Evolutionary conservation across 1,284 basidiomycete genomes (phyloP), one percentile per base, ranked within the genome.

Genomic region (Xerocomus nothofagi): DNA sequence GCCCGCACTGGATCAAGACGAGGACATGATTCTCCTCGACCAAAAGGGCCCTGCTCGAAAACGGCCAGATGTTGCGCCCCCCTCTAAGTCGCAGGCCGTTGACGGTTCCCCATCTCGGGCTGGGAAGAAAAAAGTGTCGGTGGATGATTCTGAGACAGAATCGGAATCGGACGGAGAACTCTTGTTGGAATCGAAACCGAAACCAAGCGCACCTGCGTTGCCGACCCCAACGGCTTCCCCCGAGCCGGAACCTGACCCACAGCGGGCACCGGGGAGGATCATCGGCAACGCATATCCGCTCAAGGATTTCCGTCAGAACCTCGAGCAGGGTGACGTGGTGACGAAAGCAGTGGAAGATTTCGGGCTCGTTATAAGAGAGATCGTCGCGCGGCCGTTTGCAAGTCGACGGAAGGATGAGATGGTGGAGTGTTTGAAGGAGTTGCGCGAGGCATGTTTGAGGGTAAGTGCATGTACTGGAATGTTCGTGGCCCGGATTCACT

Each of bases 291-390:
- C 83, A 1, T 74, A 76, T 55, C 91, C 92, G 1, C 72, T 94
- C 34, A 74, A 73, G 43, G 92, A 95, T 69, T 94, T 94, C 69
- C 72, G 73, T 54, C 73, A 76, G 57, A 85, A 91, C 58, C 71
- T 89, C 17, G 74, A 76, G 34, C 75, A 79, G 43, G 89, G 88
- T 0, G 90, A 92, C 63, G 70, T 91, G 15, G 89, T 93, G 41
- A 81, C 77, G 21, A 92, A 94, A 67, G 89, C 89, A 0, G 86
- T 92, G 10, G 80, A 87, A 60, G 91, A 94, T 68, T 67, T 94
- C 27, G 81, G 75, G 11, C 74, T 67, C 15, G 86, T 91, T 3
- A 80, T 94, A 37, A 73, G 74, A 51, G 86, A 92, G 61, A 79
- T 91, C 44, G 76, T 89, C 12, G 66, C 77, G 49, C 74, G 75